Evolutionary conservation across 768 basidiomycete species (phyloP).

Genomic region (Lentinula sp.): DNA sequence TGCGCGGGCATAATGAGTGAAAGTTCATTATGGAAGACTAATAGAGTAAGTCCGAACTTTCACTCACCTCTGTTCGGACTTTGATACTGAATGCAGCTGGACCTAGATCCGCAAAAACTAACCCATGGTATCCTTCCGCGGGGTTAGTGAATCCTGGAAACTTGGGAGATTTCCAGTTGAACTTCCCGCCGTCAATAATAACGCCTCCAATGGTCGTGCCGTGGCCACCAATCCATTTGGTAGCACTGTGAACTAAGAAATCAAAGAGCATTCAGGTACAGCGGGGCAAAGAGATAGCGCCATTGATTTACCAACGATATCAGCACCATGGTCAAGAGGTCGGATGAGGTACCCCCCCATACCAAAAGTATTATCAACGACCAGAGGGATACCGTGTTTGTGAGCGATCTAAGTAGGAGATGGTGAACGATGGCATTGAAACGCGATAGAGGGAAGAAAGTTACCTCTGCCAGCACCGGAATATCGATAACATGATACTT

Average conservation of each 20-base stretch:
- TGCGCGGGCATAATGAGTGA: not conserved
- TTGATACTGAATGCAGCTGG: conserved; percentile 44
- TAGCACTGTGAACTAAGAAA: conserved; percentile 47
- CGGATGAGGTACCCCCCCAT: conserved; percentile 29
- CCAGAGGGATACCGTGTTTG: conserved; percentile 49
- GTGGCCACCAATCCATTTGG: conserved; percentile 62
- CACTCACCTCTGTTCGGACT: conserved; percentile 29
- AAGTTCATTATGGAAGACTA: not conserved
- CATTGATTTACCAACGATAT: conserved; percentile 23
- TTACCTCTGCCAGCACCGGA: conserved; percentile 43
- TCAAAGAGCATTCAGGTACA: not conserved
- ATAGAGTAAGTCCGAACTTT: not conserved
- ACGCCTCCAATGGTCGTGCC: conserved; percentile 21
- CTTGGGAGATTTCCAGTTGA: conserved; percentile 47
- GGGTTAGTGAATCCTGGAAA: conserved; percentile 55
- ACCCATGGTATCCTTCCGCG: conserved; percentile 50
- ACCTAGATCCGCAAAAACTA: conserved; percentile 47
- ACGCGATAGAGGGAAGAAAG: not conserved
- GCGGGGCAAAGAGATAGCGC: not conserved
- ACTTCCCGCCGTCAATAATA: conserved; percentile 34
- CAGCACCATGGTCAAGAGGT: conserved; percentile 17
- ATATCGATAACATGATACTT: conserved; percentile 52
- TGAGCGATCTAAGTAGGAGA: conserved; percentile 46
- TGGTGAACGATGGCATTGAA: not conserved
- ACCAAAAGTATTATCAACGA: conserved; percentile 64